A percentile compares a stretch with the other conserved stretches of the same genome.
Conservation (phyloP, 179 eudicot genomes). For the Silene noctiflora region DNA sequence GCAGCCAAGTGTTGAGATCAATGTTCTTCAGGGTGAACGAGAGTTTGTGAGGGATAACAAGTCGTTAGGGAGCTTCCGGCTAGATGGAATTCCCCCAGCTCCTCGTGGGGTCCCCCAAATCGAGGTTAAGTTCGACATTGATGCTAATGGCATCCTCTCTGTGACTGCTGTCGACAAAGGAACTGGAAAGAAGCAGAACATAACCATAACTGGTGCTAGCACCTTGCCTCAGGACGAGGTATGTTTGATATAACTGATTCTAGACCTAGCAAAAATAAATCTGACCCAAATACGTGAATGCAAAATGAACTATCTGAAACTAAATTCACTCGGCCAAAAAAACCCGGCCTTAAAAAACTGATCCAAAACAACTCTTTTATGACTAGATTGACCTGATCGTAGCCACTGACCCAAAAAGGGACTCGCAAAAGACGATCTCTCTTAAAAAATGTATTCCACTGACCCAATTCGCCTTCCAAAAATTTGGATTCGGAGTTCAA, state of each 20-base stretch:
- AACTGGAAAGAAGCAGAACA: slow-evolving; percentile 56
- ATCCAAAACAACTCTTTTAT: no score
- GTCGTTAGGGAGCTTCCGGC: slow-evolving; percentile 48
- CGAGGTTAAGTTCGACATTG: slow-evolving; percentile 53
- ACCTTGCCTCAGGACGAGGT: slow-evolving; percentile 57
- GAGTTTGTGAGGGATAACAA: slow-evolving; percentile 61
- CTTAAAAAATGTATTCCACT: no score
- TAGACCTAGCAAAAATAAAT: not conserved
- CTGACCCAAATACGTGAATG: no score
- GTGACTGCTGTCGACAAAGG: slow-evolving; percentile 56
- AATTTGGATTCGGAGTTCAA: not conserved
- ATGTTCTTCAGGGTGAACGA: slow-evolving; percentile 60
- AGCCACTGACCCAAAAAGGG: no score
- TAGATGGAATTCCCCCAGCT: slow-evolving; percentile 62
- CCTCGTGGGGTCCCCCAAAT: slow-evolving; percentile 64
- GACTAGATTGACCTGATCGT: no score
- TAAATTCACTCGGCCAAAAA: no score
- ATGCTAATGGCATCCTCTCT: slow-evolving; percentile 59
- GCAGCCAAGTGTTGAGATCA: slow-evolving; percentile 57
- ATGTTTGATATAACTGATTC: slow-evolving; percentile 3
- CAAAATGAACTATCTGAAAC: no score
- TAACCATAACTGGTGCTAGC: slow-evolving; percentile 61
- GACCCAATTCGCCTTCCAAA: no score
- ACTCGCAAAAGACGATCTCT: no score
- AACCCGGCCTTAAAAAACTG: no score